A percentile compares a stretch with the other conserved stretches of the same genome.
These are phyloP conservation scores for Fagopyrum esculentum DNA, from an alignment of 148 eudicot genomes.

Conservation along the genomic window DNA sequence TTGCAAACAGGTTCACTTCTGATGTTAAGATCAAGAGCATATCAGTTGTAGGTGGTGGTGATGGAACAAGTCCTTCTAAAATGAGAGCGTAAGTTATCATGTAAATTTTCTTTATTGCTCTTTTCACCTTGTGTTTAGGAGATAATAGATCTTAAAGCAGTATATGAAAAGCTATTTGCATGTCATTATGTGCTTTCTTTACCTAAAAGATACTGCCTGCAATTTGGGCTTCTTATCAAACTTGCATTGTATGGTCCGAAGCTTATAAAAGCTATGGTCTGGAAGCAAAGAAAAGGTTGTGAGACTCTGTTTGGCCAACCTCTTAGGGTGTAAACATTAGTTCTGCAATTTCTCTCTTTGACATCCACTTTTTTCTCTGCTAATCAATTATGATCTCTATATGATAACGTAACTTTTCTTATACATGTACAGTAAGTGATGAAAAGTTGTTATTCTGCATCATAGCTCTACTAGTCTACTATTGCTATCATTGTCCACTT, in stretches of 20 bases:
- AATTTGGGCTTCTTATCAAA: neutral
- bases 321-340: neutral
- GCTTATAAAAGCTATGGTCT: neutral
- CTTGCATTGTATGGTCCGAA: neutral
- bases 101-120: neutral
- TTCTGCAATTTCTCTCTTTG: neutral
- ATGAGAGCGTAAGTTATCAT: slow-evolving; percentile 85
- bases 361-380: neutral
- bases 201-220: neutral
- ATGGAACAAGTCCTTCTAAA: slow-evolving; percentile 97
- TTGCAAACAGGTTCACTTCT: slow-evolving; percentile 61
- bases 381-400: neutral
- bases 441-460: neutral
- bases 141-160: neutral
- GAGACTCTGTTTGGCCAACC: neutral
- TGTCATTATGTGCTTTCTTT: neutral
- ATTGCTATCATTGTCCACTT: neutral
- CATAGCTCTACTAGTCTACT: neutral
- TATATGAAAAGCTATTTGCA: neutral
- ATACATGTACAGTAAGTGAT: neutral
- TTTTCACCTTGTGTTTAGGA: neutral
- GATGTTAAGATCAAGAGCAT: slow-evolving; percentile 99
- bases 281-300: neutral
- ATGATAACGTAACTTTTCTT: neutral
- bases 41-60: slow-evolving; percentile 90